Conservation (phyloP, 2,329 filamentous ascomycete species). For the Dryadomyces quercivorus region DNA sequence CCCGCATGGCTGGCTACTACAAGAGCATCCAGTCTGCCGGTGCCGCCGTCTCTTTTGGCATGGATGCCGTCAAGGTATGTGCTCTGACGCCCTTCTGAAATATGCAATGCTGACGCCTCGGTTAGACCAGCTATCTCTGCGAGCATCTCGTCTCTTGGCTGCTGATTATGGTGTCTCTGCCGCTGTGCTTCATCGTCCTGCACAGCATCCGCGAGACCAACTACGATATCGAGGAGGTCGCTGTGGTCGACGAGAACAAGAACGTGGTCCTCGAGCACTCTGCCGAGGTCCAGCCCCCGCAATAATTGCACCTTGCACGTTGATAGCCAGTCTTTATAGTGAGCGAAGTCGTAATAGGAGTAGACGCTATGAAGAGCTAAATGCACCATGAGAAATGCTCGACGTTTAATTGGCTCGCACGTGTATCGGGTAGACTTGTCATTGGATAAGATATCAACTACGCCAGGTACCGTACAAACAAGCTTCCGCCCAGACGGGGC, state of each 20-base stretch:
- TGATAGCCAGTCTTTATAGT: too few species aligned
- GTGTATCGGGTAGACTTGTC: too few species aligned
- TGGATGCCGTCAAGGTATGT: conserved; percentile 6
- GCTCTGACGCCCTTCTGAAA: too few species aligned
- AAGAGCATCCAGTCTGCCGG: conserved; percentile 9
- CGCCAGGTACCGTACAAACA: too few species aligned
- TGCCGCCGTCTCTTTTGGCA: conserved; percentile 1
- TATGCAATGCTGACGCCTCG: background rate
- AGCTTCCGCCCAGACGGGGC: too few species aligned
- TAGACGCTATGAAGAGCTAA: too few species aligned
- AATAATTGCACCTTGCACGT: too few species aligned
- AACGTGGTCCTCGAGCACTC: background rate
- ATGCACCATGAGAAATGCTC: too few species aligned
- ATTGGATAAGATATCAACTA: too few species aligned
- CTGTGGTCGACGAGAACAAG: conserved; percentile 10
- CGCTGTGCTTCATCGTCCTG: conserved; percentile 13
- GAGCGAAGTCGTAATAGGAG: too few species aligned
- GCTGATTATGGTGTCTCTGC: conserved; percentile 13
- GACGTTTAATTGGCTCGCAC: too few species aligned
- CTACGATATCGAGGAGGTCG: conserved; percentile 14
- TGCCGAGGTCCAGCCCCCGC: background rate
- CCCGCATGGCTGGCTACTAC: conserved; percentile 9
- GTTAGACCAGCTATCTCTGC: conserved; percentile 14
- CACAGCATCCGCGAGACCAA: conserved; percentile 14
- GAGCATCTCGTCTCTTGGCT: conserved; percentile 16